These are phyloP conservation scores for Exidia glandulosa DNA, from an alignment of 768 basidiomycete genomes.

Conservation along the genomic window DNA sequence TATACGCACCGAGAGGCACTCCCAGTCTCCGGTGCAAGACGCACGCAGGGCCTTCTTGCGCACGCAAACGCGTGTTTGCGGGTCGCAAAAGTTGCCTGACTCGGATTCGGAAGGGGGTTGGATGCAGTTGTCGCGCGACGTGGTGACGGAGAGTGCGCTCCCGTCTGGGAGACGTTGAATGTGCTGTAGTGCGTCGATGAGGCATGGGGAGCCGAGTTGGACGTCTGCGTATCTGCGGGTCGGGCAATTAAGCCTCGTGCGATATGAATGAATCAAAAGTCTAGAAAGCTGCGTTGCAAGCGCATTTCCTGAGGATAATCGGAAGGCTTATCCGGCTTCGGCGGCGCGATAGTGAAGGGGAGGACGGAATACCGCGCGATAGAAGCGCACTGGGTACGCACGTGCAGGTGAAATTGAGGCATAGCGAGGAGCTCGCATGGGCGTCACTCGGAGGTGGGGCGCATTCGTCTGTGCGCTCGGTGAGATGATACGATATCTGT, in stretches of 20 bases:
- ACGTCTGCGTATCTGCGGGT: background rate
- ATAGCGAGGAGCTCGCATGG: constrained; percentile 41
- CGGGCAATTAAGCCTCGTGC: too few relatives aligned
- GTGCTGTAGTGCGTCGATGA: background rate
- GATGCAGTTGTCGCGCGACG: constrained; percentile 50
- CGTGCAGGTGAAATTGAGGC: constrained; percentile 78
- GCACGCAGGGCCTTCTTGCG: constrained; percentile 44
- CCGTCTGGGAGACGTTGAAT: constrained; percentile 43
- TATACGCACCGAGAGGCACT: constrained; percentile 22
- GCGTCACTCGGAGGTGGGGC: constrained; percentile 45
- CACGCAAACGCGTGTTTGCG: constrained; percentile 44
- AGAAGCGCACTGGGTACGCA: constrained; percentile 22
- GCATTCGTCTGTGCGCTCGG: constrained; percentile 58
- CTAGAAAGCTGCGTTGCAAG: too few relatives aligned
- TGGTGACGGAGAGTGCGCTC: constrained; percentile 58
- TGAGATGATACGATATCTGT: background rate
- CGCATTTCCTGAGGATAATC: too few relatives aligned
- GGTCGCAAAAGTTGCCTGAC: constrained; percentile 67
- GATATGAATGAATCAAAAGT: too few relatives aligned
- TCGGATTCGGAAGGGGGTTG: constrained; percentile 35
- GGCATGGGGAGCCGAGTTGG: background rate
- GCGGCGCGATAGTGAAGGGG: too few relatives aligned
- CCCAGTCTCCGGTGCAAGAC: constrained; percentile 44
- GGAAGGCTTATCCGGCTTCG: too few relatives aligned
- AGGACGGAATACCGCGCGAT: background rate